Evolutionary conservation across 768 basidiomycete species (phyloP).

Genomic region (Lentinula boryana): DNA sequence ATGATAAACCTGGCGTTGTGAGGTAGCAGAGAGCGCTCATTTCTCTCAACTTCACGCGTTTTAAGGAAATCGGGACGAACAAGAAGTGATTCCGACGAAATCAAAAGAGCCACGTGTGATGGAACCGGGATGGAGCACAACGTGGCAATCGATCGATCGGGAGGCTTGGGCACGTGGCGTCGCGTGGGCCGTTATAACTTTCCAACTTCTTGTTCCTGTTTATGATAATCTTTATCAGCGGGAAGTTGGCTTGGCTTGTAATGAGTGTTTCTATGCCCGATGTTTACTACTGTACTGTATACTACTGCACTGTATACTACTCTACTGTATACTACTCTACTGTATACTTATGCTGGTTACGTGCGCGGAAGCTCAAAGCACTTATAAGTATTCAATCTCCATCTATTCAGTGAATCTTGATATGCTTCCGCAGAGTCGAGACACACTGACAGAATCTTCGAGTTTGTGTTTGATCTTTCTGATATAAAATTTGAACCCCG

Average conservation of each 20-base stretch:
- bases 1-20: conserved; percentile 15
- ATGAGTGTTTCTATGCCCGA: too few species aligned
- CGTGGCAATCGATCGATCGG: not conserved
- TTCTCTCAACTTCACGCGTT: not conserved
- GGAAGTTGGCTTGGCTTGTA: too few species aligned
- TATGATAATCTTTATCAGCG: too few species aligned
- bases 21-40: conserved; percentile 5
- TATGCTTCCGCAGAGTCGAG: not conserved
- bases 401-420: not conserved
- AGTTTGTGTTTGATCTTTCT: not conserved
- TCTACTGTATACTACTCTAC: too few species aligned
- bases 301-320: too few species aligned
- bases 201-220: too few species aligned
- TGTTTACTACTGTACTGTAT: too few species aligned
- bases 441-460: not conserved
- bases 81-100: not conserved
- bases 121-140: not conserved
- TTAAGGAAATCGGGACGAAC: not conserved
- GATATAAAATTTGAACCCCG: not conserved
- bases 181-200: not conserved
- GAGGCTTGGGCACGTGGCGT: not conserved
- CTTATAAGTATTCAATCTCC: not conserved
- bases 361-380: too few species aligned
- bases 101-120: not conserved
- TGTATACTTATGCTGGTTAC: too few species aligned